Percentiles rank a stretch among this genome's conserved stretches.
Evolutionary conservation across 805 yeast species (phyloP).

Genomic region (Kluyveromyces lactis): DNA sequence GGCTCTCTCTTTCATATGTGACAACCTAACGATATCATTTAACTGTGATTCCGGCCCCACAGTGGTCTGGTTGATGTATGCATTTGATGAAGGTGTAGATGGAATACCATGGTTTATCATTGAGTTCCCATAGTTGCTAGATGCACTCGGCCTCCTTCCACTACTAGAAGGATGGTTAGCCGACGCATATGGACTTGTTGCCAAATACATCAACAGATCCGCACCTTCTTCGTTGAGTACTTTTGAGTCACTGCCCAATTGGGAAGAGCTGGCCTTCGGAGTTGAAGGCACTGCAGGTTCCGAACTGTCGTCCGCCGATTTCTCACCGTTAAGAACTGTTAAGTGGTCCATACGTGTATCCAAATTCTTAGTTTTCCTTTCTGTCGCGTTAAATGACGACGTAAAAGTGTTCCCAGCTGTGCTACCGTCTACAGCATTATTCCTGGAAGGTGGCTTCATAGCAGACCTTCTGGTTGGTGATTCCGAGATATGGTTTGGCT

Average conservation of each 20-base stretch:
- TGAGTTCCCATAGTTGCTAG: not conserved
- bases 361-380: not conserved
- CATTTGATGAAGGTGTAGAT: conserved; percentile 19
- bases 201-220: conserved; percentile 29
- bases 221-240: conserved; percentile 23
- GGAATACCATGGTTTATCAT: conserved; percentile 9
- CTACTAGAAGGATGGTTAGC: not conserved
- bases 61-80: conserved; percentile 5
- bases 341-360: not conserved
- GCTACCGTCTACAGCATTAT: not conserved
- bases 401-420: not conserved
- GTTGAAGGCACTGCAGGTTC: conserved; percentile 13
- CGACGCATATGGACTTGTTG: conserved; percentile 27
- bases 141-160: conserved; percentile 1
- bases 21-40: conserved; percentile 20
- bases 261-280: conserved; percentile 6
- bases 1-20: conserved; percentile 22
- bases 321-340: not conserved
- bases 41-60: conserved; percentile 3
- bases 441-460: not conserved
- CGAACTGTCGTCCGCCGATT: conserved; percentile 5
- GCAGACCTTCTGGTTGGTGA: conserved; percentile 1
- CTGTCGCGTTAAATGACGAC: not conserved
- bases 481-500: not conserved
- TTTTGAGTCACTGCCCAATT: not conserved